Base-by-base conservation (phyloP, 1,284 basidiomycete genomes). In the Wolfiporia cocos region DNA sequence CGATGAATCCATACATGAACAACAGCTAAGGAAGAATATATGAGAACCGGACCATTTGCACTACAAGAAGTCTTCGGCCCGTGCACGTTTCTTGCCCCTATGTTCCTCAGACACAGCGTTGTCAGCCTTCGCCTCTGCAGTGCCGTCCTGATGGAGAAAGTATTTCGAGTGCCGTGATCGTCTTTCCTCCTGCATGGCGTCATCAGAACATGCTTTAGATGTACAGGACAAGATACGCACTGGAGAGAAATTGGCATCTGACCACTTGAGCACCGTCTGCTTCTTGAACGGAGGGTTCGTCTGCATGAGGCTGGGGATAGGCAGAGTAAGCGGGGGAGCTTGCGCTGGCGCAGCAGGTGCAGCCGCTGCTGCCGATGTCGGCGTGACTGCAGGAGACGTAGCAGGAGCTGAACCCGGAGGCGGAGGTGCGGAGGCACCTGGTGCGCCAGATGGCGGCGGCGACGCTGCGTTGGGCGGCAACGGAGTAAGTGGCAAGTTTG, bases 81-180 rank as follows among this genome's bases (percentile, higher is more conserved):
- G 67, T 26, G 85, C 82, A 41, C 85, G 69, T 61, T 88, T 88
- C 68, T 81, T 86, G 39, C 85, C 85, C 48, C 82, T 71, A 44
- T 74, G 65, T 53, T 85, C 82, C 48, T 85, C 81, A 21, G 49
- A 42, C 34, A 62, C 54, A 42, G 55, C 39, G 7, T 43, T 46
- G 28, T 58, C 54, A 11, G 50, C 33, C 39, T 50, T 43, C 49
- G 39, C 62, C 41, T 64, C 60, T 50, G 56, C 51, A 45, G 65
- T 64, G 40, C 61, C 60, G 49, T 64, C 63, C 53, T 70, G 70
- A 19, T 70, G 62, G 59, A 76, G 75, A 51, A 78, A 78, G 67
- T 93, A 94, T 59, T 76, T 80, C n/a, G 74, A 60, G 51, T 83
- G 69, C 53, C 77, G 74, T 1, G 90, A 84, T 46, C 92, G 81